Conservation (phyloP, 169 alveolate species). For the Cryptosporidium xiaoi region DNA sequence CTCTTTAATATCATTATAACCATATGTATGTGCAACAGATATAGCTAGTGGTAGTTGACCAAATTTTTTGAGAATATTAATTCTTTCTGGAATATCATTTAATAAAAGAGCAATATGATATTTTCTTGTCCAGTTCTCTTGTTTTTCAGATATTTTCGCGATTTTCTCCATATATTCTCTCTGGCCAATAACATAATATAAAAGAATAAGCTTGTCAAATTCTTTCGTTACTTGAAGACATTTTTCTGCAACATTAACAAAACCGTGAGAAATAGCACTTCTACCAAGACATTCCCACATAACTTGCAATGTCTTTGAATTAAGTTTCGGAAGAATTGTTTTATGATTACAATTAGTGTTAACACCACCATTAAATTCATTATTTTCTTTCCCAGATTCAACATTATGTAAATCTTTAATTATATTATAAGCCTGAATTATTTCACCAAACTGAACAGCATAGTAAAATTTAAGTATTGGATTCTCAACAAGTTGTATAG, state of each 20-base stretch:
- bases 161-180: slow-evolving; percentile 60
- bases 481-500: slow-evolving; percentile 81
- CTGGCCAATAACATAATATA: slow-evolving; percentile 68
- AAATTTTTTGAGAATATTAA: slow-evolving; percentile 20
- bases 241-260: slow-evolving; percentile 64
- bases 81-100: slow-evolving; percentile 55
- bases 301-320: slow-evolving; percentile 19
- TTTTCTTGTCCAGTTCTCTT: slow-evolving; percentile 62
- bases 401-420: slow-evolving; percentile 79
- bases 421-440: slow-evolving; percentile 81
- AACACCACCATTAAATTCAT: not conserved
- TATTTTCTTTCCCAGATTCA: slow-evolving; percentile 67
- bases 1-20: slow-evolving; percentile 44
- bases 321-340: slow-evolving; percentile 52
- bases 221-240: slow-evolving; percentile 66
- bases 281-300: slow-evolving; percentile 71
- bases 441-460: slow-evolving; percentile 82
- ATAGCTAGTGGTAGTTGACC: slow-evolving; percentile 70
- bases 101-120: slow-evolving; percentile 51
- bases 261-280: slow-evolving; percentile 62
- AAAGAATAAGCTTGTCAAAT: slow-evolving; percentile 43
- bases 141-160: slow-evolving; percentile 52
- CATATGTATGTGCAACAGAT: slow-evolving; percentile 62
- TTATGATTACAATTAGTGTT: slow-evolving; percentile 15
- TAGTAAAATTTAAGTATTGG: slow-evolving; percentile 80